A percentile compares a stretch with the other conserved stretches of the same genome.
Evolutionary conservation across 306 rosid species (phyloP).

Genomic region (Rosa rugosa): DNA sequence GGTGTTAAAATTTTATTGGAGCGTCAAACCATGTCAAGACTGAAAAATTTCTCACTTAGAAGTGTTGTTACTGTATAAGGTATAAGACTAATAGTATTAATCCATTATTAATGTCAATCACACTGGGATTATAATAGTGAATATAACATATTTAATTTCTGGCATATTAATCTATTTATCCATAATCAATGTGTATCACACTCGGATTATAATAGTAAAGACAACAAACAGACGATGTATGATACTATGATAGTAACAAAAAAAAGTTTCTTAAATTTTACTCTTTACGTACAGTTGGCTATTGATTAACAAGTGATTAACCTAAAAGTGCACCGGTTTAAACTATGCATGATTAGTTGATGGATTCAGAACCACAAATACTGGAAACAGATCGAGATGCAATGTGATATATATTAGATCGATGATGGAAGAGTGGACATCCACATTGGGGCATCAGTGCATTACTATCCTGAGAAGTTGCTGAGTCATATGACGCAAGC

Average conservation of each 20-base stretch:
- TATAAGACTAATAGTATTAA: neutral
- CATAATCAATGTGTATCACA: too few species aligned
- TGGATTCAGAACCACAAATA: neutral
- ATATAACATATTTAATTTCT: neutral
- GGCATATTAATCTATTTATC: too few species aligned
- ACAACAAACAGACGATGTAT: neutral
- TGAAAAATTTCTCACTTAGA: too few species aligned
- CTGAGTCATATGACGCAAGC: neutral
- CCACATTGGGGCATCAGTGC: neutral
- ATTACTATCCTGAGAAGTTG: neutral
- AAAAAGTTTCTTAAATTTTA: too few species aligned
- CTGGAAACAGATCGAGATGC: neutral
- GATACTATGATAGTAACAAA: too few species aligned
- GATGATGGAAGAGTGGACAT: neutral
- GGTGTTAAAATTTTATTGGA: too few species aligned
- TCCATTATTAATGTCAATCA: neutral
- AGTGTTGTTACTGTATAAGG: neutral
- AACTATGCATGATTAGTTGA: neutral
- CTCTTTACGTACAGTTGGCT: neutral
- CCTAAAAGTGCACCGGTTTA: neutral
- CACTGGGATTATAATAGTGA: neutral
- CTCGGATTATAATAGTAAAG: neutral
- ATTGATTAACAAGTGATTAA: too few species aligned
- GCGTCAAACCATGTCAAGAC: too few species aligned
- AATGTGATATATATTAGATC: neutral